Base-by-base conservation (phyloP, 2,329 filamentous ascomycete species). In the Ambrosiella beaveri region DNA sequence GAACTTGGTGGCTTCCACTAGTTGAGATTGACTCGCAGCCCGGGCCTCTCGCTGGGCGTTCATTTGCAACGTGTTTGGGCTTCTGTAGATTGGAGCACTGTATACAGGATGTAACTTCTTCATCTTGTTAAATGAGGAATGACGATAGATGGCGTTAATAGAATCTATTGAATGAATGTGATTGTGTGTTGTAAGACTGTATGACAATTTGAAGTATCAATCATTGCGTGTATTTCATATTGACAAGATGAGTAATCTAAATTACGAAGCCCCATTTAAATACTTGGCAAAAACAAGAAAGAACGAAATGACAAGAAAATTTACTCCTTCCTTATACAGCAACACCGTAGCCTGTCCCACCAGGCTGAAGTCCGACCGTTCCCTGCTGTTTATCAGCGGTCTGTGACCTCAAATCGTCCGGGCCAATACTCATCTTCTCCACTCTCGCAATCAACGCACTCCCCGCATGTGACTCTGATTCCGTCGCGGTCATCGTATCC, bases 61-160 rank as follows among this genome's bases (percentile, higher is more conserved):
- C 19, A 47, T 58, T 47, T 40, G 56, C 27, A 27, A 27, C 27
- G 27, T 27, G 27, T 27, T 51, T 51, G 51, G 7, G 9, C 15
- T 39, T 54, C 17, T 54, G 27, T 54, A 35, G 9, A 54, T 19
- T 39, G 38, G 8, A 39, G 52, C 27, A 5, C 19, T 3, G 7
- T 41, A n/a, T 17, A 47, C 44, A 8, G 8, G 8, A 17, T 13
- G 15, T 47, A 12, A 17, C 47, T 35, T 11, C 8, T 51, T 51
- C 9, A 15, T 19, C 27, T 51, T 51, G 13, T 51, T 36, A 51
- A 27, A 36, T 51, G 47, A 51, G 17, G 17, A 51, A 51, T 51
- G 47, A 51, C 47, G 47, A 51, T 36, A 51, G 47, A 51, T 36
- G 47, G 47, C 47, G 47, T 51, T 51, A 51, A 51, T 51, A 51